Base-by-base conservation (phyloP, 768 basidiomycete genomes). In the Antrodiella citrinella region DNA sequence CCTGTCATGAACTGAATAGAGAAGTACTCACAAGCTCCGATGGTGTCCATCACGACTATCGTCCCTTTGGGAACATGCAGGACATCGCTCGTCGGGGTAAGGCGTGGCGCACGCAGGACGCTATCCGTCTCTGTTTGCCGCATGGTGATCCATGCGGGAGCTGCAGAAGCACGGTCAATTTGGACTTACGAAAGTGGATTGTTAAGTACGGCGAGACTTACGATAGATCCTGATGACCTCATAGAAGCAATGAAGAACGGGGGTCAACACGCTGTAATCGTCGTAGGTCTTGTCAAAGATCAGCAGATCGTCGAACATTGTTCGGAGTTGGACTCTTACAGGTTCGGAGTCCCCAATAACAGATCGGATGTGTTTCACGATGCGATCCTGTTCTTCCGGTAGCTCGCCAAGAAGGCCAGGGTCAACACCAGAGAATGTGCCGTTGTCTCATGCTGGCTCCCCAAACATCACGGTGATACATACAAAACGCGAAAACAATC, bases 351-450 rank as follows among this genome's bases (percentile, higher is more conserved):
- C 30, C 4, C 44, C 49, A 18, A 49, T 24, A 4, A 40, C 23
- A 15, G 19, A 20, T 9, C 25, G n/a, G 52, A 69, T 61, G 25
- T 68, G 59, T 13, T 65, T 52, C 52, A 65, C 66, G 2, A 72
- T 54, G 35, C 57, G 64, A 47, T 71, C 66, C 54, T 73, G 72
- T 45, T 68, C 64, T 4, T 70, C 67, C 9, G 61, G 57, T 73
- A 61, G 9, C 70, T 57, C 3, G 72, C 72, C 7, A 73, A 63
- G 26, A 69, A 57, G 22, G 56, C 67, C 47, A 72, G 52, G 1
- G 65, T 55, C 54, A 62, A 67, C 25, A 58, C 51, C 22, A 69
- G 58, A 11, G 68, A 58, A 50, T 68, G 65, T 2, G 65, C 65
- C 1, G 65, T 63, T 1, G 68, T 66, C 65, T 69, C 30, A 35